Evolutionary conservation across 176 grass and related monocot genomes (phyloP).

Genomic region (Eragrostis curvula): DNA sequence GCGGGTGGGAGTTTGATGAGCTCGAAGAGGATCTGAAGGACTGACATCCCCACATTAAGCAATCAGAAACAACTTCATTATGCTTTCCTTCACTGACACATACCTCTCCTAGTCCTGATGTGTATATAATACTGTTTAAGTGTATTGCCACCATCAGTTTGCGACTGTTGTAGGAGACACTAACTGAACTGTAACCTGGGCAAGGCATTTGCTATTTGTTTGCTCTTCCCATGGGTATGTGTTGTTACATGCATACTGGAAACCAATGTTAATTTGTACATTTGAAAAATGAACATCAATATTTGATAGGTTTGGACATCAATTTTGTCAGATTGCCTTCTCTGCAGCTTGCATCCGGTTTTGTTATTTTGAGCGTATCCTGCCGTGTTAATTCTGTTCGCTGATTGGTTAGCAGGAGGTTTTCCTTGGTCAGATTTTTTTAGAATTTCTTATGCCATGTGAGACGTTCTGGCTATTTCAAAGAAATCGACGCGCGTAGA

Average conservation of each 20-base stretch:
- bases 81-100: constrained; percentile 24
- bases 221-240: constrained; percentile 50
- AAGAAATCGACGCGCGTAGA: too few species aligned
- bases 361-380: background rate
- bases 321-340: background rate
- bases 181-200: constrained; percentile 29
- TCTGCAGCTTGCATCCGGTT: background rate
- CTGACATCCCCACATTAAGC: constrained; percentile 14
- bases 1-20: constrained; percentile 92
- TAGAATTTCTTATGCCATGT: too few species aligned
- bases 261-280: constrained; percentile 29
- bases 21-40: constrained; percentile 71
- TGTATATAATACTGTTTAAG: constrained; percentile 33
- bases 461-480: too few species aligned
- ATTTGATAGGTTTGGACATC: background rate
- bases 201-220: constrained; percentile 57
- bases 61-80: background rate
- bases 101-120: background rate
- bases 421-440: too few species aligned
- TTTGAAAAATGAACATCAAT: background rate
- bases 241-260: constrained; percentile 25
- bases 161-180: constrained; percentile 2
- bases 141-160: background rate
- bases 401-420: too few species aligned
- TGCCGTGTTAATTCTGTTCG: background rate